A percentile compares a stretch with the other conserved stretches of the same genome.
Evolutionary conservation across 2,329 filamentous ascomycete genomes (phyloP).

Genomic region (Fusarium protoensiforme): DNA sequence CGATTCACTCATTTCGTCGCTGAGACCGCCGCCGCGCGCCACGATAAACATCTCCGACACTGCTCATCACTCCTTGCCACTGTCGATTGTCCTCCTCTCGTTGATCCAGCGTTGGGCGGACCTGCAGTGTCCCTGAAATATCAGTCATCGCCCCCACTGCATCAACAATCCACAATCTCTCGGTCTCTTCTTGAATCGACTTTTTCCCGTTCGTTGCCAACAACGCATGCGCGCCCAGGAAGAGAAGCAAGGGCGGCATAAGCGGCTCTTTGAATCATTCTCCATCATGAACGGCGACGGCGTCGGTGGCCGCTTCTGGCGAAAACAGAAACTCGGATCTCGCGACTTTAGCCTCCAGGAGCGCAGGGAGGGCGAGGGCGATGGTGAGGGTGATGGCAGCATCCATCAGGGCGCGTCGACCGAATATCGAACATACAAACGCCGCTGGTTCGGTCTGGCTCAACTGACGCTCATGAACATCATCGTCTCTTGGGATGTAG

Average conservation of each 20-base stretch:
- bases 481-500: constrained; percentile 93
- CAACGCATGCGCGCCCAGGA: constrained; percentile 8
- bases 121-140: constrained; percentile 5
- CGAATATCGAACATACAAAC: constrained; percentile 73
- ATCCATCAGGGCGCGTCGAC: constrained; percentile 43
- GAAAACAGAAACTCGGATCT: constrained; percentile 44
- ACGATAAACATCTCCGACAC: background rate
- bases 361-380: constrained; percentile 28
- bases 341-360: constrained; percentile 45
- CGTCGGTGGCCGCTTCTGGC: constrained; percentile 43
- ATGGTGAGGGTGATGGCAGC: constrained; percentile 37
- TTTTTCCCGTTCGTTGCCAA: background rate
- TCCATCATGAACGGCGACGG: constrained; percentile 37
- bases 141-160: background rate
- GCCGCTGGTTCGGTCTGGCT: constrained; percentile 87
- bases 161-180: background rate
- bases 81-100: background rate
- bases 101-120: background rate
- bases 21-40: constrained; percentile 1
- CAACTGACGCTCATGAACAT: constrained; percentile 91
- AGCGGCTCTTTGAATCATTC: constrained; percentile 7
- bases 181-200: background rate
- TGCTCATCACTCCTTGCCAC: background rate
- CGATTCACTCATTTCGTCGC: background rate
- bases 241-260: constrained; percentile 8